A percentile compares a stretch with the other conserved stretches of the same genome.
Evolutionary conservation across 257 asterid genomes (phyloP).

Genomic region (Eustoma russellianum): DNA sequence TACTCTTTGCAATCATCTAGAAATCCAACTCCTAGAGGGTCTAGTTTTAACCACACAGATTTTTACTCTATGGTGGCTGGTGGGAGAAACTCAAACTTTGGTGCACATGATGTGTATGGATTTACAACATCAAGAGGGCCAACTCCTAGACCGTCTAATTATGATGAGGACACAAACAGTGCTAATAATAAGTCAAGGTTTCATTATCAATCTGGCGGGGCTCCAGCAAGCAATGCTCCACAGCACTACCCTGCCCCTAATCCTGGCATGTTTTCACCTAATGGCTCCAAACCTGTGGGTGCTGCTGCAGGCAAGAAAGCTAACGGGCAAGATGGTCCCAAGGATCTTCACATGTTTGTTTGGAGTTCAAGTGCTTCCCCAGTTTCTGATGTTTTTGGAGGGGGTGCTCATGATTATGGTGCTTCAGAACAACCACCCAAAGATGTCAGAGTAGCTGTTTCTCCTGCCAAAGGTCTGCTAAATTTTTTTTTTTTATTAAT

Average conservation of each 20-base stretch:
- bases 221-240: slow-evolving; percentile 18
- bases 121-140: slow-evolving; percentile 49
- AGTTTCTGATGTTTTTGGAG: slow-evolving; percentile 83
- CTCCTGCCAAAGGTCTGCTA: slow-evolving; percentile 56
- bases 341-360: slow-evolving; percentile 85
- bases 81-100: slow-evolving; percentile 61
- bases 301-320: slow-evolving; percentile 32
- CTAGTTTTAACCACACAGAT: slow-evolving; percentile 77
- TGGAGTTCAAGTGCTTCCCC: slow-evolving; percentile 96
- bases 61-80: slow-evolving; percentile 63
- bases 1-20: slow-evolving; percentile 78
- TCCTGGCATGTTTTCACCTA: slow-evolving; percentile 77
- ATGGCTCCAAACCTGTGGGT: slow-evolving; percentile 20
- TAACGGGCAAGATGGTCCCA: slow-evolving; percentile 44
- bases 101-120: slow-evolving; percentile 57
- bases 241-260: slow-evolving; percentile 59
- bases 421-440: slow-evolving; percentile 47
- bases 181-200: slow-evolving; percentile 33
- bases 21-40: slow-evolving; percentile 83
- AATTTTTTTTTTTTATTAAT: not conserved
- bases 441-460: slow-evolving; percentile 51
- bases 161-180: slow-evolving; percentile 52
- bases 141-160: slow-evolving; percentile 69
- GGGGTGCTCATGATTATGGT: slow-evolving; percentile 37
- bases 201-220: slow-evolving; percentile 15